A percentile compares a stretch with the other conserved stretches of the same genome.
These are phyloP conservation scores for Penicillium sp. DNA, from an alignment of 2,329 filamentous ascomycete species.

Conservation along the genomic window DNA sequence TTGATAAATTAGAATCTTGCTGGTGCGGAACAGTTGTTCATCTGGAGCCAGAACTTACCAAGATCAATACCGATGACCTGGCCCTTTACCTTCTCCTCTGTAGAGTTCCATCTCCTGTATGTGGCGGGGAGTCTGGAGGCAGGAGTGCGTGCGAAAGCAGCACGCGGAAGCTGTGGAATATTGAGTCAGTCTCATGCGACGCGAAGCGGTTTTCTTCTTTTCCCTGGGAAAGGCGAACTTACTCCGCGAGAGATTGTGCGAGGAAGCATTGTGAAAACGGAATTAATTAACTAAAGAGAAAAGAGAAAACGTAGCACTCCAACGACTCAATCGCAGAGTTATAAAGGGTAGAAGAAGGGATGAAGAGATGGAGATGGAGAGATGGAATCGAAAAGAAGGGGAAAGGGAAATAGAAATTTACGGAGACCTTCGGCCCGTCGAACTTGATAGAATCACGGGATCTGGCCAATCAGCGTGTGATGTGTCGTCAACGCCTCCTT, in stretches of 20 bases:
- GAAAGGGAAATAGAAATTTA: conserved; percentile 33
- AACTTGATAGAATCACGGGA: conserved; percentile 37
- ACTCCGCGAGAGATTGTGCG: conserved; percentile 71
- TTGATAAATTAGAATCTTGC: conserved; percentile 16
- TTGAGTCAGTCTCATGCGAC: conserved; percentile 23
- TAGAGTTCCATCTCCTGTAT: conserved; percentile 56
- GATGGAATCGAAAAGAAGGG: conserved; percentile 20
- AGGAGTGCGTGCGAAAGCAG: conserved; percentile 66
- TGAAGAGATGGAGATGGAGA: conserved; percentile 21
- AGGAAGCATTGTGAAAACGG: conserved; percentile 61
- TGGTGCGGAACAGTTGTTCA: neutral
- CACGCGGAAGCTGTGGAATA: conserved; percentile 67
- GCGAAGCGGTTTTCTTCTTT: conserved; percentile 9
- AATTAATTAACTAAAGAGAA: conserved; percentile 38
- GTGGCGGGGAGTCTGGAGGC: conserved; percentile 67
- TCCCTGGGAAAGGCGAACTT: conserved; percentile 40
- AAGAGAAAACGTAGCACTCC: conserved; percentile 31
- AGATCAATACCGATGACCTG: conserved; percentile 97
- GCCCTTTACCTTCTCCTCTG: conserved; percentile 79
- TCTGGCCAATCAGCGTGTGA: conserved; percentile 18
- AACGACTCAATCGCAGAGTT: conserved; percentile 36
- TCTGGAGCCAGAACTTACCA: conserved; percentile 54
- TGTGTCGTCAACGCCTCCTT: conserved; percentile 1
- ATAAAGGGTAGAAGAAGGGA: conserved; percentile 18
- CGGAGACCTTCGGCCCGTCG: conserved; percentile 38